phyloP scores from a whole-genome alignment of 148 eudicot genomes.

The Agrostemma githago region DNA sequence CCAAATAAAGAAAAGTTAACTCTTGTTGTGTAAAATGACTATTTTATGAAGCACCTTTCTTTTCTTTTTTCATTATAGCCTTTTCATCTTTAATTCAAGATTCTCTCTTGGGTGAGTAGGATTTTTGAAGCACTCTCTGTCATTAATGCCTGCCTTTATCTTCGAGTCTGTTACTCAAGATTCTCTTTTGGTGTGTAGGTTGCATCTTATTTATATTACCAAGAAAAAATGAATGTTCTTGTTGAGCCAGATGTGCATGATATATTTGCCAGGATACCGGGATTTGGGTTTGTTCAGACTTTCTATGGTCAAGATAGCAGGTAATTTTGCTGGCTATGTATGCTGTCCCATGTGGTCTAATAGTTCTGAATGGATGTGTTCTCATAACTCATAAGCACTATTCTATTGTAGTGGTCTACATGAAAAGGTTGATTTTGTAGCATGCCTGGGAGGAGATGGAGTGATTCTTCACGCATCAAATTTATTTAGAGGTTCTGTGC shows the following conservation, averaged over 20 bases:
- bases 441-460: slow-evolving; percentile 98
- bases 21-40: background rate
- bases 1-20: background rate
- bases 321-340: slow-evolving; percentile 32
- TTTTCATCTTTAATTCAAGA: background rate
- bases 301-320: slow-evolving; percentile 96
- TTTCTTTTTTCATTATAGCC: background rate
- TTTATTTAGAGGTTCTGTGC: slow-evolving; percentile 84
- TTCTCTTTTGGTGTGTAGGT: slow-evolving; percentile 42
- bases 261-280: slow-evolving; percentile 90
- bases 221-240: slow-evolving; percentile 91
- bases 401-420: slow-evolving; percentile 71
- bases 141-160: background rate
- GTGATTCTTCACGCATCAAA: slow-evolving; percentile 97
- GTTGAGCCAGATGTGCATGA: slow-evolving; percentile 99
- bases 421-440: slow-evolving; percentile 93
- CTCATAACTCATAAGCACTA: slow-evolving; percentile 20
- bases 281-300: slow-evolving; percentile 96
- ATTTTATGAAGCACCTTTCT: background rate
- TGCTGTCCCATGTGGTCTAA: background rate
- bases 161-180: background rate
- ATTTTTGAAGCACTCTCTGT: slow-evolving; percentile 13
- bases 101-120: background rate
- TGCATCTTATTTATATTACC: slow-evolving; percentile 79
- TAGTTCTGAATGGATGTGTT: background rate